Percentiles rank a stretch among this genome's conserved stretches.
phyloP scores from a whole-genome alignment of 805 yeast genomes.

The Metschnikowia cerradonensis region DNA sequence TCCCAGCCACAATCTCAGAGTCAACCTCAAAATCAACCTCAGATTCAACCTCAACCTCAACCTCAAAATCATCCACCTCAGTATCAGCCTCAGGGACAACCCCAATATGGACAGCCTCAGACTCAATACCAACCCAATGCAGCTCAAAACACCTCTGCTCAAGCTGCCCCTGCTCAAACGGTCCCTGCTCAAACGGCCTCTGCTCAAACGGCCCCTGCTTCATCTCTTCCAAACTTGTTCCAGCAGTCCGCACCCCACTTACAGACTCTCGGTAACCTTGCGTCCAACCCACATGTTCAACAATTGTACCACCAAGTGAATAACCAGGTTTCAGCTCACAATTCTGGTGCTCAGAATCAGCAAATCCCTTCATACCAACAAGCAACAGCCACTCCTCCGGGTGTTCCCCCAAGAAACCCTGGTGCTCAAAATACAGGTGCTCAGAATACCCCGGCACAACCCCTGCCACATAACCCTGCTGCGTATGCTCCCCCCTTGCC shows the following conservation, averaged over 20 bases:
- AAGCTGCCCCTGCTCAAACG: too few species aligned
- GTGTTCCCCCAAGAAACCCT: background rate
- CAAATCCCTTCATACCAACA: slow-evolving; percentile 1
- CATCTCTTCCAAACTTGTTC: background rate
- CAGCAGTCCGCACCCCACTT: slow-evolving; percentile 2
- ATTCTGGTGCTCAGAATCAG: background rate
- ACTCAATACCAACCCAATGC: too few species aligned
- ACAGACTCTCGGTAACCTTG: background rate
- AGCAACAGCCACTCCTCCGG: background rate
- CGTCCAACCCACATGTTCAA: slow-evolving; percentile 1
- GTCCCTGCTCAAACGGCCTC: too few species aligned
- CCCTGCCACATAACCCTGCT: too few species aligned
- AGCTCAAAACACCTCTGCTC: too few species aligned
- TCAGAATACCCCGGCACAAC: too few species aligned
- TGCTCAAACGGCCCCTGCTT: too few species aligned
- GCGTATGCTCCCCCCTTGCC: too few species aligned
- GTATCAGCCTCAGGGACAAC: too few species aligned
- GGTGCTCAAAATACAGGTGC: background rate
- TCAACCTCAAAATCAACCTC: background rate
- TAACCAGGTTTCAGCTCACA: background rate
- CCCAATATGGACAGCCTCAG: too few species aligned
- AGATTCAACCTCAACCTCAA: background rate
- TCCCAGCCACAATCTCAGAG: background rate
- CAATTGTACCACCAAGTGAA: background rate
- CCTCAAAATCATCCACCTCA: too few species aligned